Conservation (phyloP, 208 protist genomes). For the Leptomonas seymouri region DNA sequence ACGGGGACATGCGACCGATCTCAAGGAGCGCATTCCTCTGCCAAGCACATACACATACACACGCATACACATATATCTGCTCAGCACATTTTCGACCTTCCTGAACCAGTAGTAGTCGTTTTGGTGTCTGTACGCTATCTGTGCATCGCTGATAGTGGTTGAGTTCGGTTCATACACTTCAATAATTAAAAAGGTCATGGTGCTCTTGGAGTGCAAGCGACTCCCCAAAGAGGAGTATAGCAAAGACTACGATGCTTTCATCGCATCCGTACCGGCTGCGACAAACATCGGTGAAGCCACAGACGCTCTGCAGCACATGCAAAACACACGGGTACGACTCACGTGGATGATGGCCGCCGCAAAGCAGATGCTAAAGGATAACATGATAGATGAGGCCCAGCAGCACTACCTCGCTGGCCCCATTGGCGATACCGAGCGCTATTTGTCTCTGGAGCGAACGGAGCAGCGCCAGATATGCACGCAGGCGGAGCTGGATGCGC, state of each 20-base stretch:
- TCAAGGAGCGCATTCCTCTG: no score
- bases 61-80: no score
- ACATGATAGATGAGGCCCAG: constrained; percentile 51
- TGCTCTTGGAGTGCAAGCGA: constrained; percentile 90
- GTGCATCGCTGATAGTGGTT: no score
- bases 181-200: constrained; percentile 48
- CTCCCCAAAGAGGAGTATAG: constrained; percentile 92
- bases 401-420: constrained; percentile 76
- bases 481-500: constrained; percentile 69
- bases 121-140: no score
- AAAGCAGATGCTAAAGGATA: constrained; percentile 82
- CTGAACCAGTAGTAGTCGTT: background rate
- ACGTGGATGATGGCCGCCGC: constrained; percentile 86
- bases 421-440: constrained; percentile 73
- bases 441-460: constrained; percentile 75
- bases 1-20: no score
- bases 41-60: no score
- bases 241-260: constrained; percentile 88
- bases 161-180: no score
- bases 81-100: background rate
- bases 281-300: constrained; percentile 84
- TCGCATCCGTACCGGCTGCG: constrained; percentile 50
- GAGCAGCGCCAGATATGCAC: constrained; percentile 54
- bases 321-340: constrained; percentile 88
- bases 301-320: constrained; percentile 73